Evolutionary conservation across 2,329 filamentous ascomycete genomes (phyloP), one percentile per base, ranked within the genome.

Genomic region (Calonectria hawksworthii): DNA sequence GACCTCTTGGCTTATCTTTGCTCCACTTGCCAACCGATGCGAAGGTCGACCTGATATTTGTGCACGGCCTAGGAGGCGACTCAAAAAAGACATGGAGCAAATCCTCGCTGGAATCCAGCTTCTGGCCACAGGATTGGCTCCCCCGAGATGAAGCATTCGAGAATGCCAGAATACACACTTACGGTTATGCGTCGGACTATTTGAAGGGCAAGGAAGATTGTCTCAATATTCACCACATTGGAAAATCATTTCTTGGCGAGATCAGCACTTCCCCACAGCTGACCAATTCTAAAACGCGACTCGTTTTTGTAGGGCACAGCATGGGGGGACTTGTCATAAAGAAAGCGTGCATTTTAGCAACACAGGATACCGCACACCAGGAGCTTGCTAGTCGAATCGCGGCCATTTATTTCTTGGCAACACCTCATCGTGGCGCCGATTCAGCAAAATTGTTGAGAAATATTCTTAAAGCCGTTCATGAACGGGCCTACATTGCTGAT

Each of bases 271-370:
- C 77, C 14, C 82, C 81, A 63, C 70, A 51, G 30, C 51, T 83
- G 23, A 38, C n/a, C 11, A 50, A 68, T 30, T 75, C 73, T n/a
- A 36, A 11, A n/a, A 78, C 76, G 10, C 82, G 82, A 2, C 84
- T 89, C n/a, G 83, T 89, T 5, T 80, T 89, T 16, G 81, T 89
- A 18, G 86, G 80, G 1, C 88, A 89, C 74, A 86, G 84, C 44
- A 88, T 89, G 87, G 87, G 88, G 1, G 87, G 87, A n/a, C 80
- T 82, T 59, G 83, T 87, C 18, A 80, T 76, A 14, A 80, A 81
- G 54, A 75, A 81, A 44, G 83, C 84, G 30, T 86, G 83, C 72
- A 82, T 86, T 41, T 75, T 85, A 16, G 83, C 83, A 23, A 78
- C 77, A 13, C 79, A 85, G 72, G 83, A 86, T 66, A 74, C 79